Conservation (phyloP, 1,284 basidiomycete genomes). For the Cryptococcus sp. region DNA sequence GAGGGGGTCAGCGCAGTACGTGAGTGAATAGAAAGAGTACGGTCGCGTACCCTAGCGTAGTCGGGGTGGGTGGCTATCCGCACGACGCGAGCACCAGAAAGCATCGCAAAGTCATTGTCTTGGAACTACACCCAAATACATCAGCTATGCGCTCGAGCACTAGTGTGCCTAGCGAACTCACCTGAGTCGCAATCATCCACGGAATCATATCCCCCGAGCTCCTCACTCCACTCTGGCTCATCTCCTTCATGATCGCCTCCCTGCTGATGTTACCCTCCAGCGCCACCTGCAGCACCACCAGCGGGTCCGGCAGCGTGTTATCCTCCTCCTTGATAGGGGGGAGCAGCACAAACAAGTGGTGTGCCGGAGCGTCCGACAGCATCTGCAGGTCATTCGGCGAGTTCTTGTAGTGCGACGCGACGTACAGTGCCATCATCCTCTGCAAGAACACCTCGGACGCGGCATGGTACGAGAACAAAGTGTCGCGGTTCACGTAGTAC, state of each 20-base stretch:
- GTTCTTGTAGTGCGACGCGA: constrained; percentile 98
- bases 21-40: neutral
- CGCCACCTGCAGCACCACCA: constrained; percentile 93
- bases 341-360: constrained; percentile 92
- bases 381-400: constrained; percentile 97
- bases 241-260: constrained; percentile 78
- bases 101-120: constrained; percentile 86
- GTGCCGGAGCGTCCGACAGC: constrained; percentile 92
- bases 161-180: constrained; percentile 17
- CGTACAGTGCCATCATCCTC: constrained; percentile 97
- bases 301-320: constrained; percentile 80
- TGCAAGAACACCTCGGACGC: constrained; percentile 96
- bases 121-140: constrained; percentile 64
- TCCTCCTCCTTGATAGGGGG: constrained; percentile 87
- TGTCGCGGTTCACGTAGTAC: constrained; percentile 94
- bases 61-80: constrained; percentile 97
- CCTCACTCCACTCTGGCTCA: constrained; percentile 56
- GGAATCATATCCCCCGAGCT: constrained; percentile 93
- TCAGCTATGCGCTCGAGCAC: neutral
- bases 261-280: constrained; percentile 91
- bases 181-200: constrained; percentile 89
- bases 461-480: constrained; percentile 94
- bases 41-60: constrained; percentile 67
- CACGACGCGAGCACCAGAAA: constrained; percentile 89
- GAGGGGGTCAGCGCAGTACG: neutral